Conservation (phyloP, 169 alveolate genomes). For the Babesia bigemina region DNA sequence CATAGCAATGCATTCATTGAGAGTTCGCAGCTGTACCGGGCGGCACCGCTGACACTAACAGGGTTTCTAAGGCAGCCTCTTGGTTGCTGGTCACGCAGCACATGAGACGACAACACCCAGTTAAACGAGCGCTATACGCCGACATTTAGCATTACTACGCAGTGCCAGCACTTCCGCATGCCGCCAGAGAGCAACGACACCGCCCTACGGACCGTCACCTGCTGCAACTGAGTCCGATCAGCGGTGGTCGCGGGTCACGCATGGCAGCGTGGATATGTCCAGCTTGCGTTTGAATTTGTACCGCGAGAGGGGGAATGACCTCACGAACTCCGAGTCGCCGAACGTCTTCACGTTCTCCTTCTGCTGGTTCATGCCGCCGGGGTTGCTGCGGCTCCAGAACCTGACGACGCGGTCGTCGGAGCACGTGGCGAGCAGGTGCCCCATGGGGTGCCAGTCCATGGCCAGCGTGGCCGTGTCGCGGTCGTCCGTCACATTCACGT, state of each 20-base stretch:
- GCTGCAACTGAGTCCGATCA: neutral
- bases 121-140: no score
- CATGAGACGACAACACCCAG: no score
- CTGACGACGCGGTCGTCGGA: slow-evolving; percentile 80
- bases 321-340: slow-evolving; percentile 49
- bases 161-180: no score
- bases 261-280: slow-evolving; percentile 68
- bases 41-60: no score
- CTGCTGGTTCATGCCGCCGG: slow-evolving; percentile 69
- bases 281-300: slow-evolving; percentile 61
- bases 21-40: no score
- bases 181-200: no score
- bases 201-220: neutral
- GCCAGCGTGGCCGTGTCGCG: slow-evolving; percentile 73
- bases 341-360: slow-evolving; percentile 60
- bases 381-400: slow-evolving; percentile 78
- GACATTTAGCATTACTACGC: no score
- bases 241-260: slow-evolving; percentile 19
- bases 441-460: slow-evolving; percentile 87
- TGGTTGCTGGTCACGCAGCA: no score
- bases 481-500: slow-evolving; percentile 66
- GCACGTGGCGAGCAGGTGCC: slow-evolving; percentile 86
- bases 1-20: no score
- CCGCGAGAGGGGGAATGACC: slow-evolving; percentile 66
- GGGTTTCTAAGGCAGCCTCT: no score